A percentile compares a stretch with the other conserved stretches of the same genome.
These are phyloP conservation scores for Immersiella caudata DNA, from an alignment of 495 filamentous ascomycete species.

Conservation along the genomic window DNA sequence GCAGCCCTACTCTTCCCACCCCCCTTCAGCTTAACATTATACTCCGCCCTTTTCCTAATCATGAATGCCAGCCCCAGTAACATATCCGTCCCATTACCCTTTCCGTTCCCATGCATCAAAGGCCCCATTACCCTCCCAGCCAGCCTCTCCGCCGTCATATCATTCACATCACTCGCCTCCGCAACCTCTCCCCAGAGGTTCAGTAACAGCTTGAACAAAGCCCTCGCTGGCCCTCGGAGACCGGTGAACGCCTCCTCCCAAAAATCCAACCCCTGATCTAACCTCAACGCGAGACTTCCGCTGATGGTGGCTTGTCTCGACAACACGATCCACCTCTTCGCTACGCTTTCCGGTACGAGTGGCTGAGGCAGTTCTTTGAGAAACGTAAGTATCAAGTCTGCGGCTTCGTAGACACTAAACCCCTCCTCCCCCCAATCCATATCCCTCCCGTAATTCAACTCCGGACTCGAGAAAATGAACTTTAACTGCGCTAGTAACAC, in stretches of 20 bases:
- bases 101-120: constrained; percentile 36
- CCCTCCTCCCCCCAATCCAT: constrained; percentile 36
- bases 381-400: not conserved
- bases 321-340: constrained; percentile 4
- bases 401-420: constrained; percentile 42
- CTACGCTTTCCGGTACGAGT: not conserved
- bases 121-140: constrained; percentile 44
- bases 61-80: constrained; percentile 49
- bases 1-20: constrained; percentile 8
- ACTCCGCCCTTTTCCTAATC: constrained; percentile 49
- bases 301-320: constrained; percentile 6
- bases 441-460: constrained; percentile 44
- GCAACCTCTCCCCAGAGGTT: constrained; percentile 49
- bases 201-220: constrained; percentile 47
- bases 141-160: constrained; percentile 51
- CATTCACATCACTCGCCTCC: constrained; percentile 38
- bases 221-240: constrained; percentile 40
- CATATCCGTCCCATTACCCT: constrained; percentile 4
- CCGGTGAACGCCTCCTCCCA: constrained; percentile 52
- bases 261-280: constrained; percentile 51
- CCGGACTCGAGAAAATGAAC: constrained; percentile 37
- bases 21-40: constrained; percentile 19
- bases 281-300: constrained; percentile 19
- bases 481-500: constrained; percentile 31
- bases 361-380: not conserved